These are phyloP conservation scores for Chalciporus piperatus DNA, from an alignment of 768 basidiomycete genomes.

Conservation along the genomic window DNA sequence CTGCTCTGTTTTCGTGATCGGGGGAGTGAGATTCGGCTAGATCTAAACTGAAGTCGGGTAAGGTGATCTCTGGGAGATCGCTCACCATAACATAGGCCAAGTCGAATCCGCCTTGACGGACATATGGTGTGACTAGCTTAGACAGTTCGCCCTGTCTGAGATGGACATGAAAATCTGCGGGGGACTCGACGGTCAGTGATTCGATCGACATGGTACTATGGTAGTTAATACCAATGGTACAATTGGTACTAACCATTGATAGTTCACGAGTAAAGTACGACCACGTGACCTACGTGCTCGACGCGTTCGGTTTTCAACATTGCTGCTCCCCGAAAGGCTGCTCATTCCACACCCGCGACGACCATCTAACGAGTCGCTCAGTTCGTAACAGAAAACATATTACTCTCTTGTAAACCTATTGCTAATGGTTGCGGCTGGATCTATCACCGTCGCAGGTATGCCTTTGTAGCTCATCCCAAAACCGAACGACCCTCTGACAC, in stretches of 20 bases:
- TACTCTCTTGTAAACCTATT: background rate
- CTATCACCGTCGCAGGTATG: slow-evolving; percentile 83
- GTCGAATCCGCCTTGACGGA: slow-evolving; percentile 83
- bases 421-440: slow-evolving; percentile 78
- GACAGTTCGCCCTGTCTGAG: slow-evolving; percentile 85
- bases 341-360: background rate
- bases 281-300: slow-evolving; percentile 26
- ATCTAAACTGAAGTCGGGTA: slow-evolving; percentile 11
- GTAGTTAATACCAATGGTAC: background rate
- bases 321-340: background rate
- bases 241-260: too few relatives aligned
- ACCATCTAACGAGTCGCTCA: background rate
- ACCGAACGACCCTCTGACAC: slow-evolving; percentile 12
- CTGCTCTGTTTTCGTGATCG: slow-evolving; percentile 76
- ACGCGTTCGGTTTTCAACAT: slow-evolving; percentile 34
- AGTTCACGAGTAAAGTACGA: slow-evolving; percentile 16
- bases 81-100: slow-evolving; percentile 96
- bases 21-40: slow-evolving; percentile 91
- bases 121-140: slow-evolving; percentile 84
- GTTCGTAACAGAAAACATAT: background rate
- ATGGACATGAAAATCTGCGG: slow-evolving; percentile 96
- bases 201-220: slow-evolving; percentile 29
- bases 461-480: background rate
- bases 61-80: slow-evolving; percentile 9
- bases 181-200: slow-evolving; percentile 39